Evolutionary conservation across 2,329 filamentous ascomycete species (phyloP), one percentile per base, ranked within the genome.

Genomic region (Ascochyta koolunga): DNA sequence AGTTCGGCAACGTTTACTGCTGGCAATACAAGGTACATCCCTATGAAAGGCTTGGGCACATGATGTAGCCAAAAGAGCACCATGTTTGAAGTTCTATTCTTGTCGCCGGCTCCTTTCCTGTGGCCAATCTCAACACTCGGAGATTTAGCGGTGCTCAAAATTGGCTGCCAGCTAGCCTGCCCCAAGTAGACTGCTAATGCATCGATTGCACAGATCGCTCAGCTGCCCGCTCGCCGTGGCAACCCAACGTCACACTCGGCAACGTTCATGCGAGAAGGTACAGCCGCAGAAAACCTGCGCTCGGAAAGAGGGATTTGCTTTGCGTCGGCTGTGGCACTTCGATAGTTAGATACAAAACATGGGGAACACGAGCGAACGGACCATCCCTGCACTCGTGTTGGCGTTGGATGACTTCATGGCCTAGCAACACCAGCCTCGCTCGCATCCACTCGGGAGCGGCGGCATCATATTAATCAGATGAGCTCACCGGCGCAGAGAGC

Each of bases 381-480:
- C 54, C 36, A 36, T 19, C 24, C 46, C n/a, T 29, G 35, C 18
- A 43, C 53, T 64, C 55, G 61, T 62, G 44, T 61, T 56, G 16
- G n/a, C 29, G 35, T 18, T 25, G 29, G 16, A 62, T 62, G 59
- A 65, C 49, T 50, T 65, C 65, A 65, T 60, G 31, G n/a, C 15
- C 56, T 36, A 58, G 48, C 42, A 41, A 51, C 48, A 53, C 51
- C 48, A 58, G 52, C 57, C 54, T 60, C 59, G 47, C 39, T 29
- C 35, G 19, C 33, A 27, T 39, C 40, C 27, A 15, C 19, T 43
- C 43, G 50, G 43, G 2, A 43, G 38, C 27, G 2, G 27, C 43
- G 51, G 51, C 45, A 50, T 36, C 36, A 27, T 36, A 31, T 19
- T 47, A 27, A 59, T 27, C 45, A 39, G 38, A 37, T 31, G 29